phyloP scores from a whole-genome alignment of 2,329 filamentous ascomycete species.

The Onygenales sp. region DNA sequence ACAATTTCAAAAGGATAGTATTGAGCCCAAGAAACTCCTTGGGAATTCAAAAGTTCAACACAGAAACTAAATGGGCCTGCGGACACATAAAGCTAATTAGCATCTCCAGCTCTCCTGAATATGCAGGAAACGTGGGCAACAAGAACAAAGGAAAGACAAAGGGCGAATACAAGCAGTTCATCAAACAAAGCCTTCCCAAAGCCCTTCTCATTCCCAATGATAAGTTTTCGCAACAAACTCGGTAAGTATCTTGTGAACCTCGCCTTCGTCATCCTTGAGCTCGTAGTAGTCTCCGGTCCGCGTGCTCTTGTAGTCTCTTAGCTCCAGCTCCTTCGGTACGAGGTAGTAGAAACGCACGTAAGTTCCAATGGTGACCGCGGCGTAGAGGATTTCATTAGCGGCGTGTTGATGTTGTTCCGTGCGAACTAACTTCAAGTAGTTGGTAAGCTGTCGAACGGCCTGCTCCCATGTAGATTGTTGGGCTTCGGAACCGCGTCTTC shows the following conservation, averaged over 20 bases:
- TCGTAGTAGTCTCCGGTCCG: background rate
- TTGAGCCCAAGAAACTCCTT: too few species aligned
- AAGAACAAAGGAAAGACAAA: background rate
- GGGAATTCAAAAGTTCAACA: background rate
- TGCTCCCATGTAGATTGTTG: background rate
- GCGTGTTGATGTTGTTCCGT: background rate
- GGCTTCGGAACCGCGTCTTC: background rate
- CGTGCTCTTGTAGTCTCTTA: background rate
- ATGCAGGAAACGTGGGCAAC: background rate
- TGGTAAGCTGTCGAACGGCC: background rate
- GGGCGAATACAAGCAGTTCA: too few species aligned
- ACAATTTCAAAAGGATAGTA: too few species aligned
- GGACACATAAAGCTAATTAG: background rate
- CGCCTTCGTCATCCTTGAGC: background rate
- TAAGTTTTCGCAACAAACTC: too few species aligned
- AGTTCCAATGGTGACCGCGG: background rate
- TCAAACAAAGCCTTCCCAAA: too few species aligned
- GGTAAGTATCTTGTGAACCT: too few species aligned
- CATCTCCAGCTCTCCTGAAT: background rate
- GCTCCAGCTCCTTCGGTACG: background rate
- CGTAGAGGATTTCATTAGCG: background rate
- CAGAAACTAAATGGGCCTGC: background rate
- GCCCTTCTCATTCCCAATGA: too few species aligned
- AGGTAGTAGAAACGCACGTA: slow-evolving; percentile 5
- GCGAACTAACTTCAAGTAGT: slow-evolving; percentile 3